Evolutionary conservation across 257 asterid species (phyloP).

Genomic region (Solanum rostratum): DNA sequence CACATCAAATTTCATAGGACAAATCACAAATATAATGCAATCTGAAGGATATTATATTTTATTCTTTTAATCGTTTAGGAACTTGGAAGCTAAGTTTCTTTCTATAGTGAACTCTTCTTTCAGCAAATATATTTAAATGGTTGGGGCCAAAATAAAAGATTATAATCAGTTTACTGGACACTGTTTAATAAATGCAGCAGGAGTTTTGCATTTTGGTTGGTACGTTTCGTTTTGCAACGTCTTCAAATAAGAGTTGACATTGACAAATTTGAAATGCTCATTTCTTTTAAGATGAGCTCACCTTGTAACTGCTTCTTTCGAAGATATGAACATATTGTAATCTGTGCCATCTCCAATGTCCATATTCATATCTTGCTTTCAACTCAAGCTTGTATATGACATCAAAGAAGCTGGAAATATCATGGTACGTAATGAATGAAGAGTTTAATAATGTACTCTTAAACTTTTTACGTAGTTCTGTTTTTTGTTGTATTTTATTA

Average conservation of each 20-base stretch:
- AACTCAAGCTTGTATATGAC: constrained; percentile 66
- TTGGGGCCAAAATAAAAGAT: neutral
- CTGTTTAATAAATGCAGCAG: neutral
- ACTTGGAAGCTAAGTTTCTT: neutral
- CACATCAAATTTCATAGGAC: neutral
- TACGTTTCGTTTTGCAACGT: constrained; percentile 31
- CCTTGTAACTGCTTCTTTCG: constrained; percentile 53
- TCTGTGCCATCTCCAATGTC: constrained; percentile 73
- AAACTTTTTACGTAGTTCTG: neutral
- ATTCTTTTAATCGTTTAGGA: neutral
- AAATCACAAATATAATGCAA: neutral
- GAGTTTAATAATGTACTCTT: neutral
- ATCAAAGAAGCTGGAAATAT: constrained; percentile 80
- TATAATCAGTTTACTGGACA: neutral
- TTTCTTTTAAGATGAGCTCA: constrained; percentile 48
- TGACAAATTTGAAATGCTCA: constrained; percentile 42
- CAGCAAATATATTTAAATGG: neutral
- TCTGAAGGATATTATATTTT: neutral
- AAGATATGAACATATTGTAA: too few species aligned
- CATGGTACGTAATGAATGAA: constrained; percentile 24
- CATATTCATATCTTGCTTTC: constrained; percentile 42
- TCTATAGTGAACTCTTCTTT: neutral
- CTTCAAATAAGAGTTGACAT: constrained; percentile 60
- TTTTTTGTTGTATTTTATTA: too few species aligned
- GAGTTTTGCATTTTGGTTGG: neutral